These are phyloP conservation scores for Trichoderma sp. DNA, from an alignment of 2,329 filamentous ascomycete genomes.

Conservation along the genomic window DNA sequence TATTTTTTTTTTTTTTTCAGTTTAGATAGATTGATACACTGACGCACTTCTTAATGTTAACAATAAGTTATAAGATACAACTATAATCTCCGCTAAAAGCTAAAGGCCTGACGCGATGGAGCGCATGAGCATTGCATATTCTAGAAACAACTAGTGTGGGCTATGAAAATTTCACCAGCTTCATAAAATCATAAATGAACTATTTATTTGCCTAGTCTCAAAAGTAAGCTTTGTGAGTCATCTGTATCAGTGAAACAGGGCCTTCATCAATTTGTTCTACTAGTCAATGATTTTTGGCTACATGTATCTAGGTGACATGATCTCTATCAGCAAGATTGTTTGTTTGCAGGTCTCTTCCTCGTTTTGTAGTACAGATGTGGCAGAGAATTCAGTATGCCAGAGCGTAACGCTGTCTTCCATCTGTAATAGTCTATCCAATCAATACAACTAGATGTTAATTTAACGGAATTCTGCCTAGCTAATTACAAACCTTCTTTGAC, in stretches of 20 bases:
- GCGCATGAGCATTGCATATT: neutral
- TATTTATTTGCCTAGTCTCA: neutral
- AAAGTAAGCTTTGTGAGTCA: neutral
- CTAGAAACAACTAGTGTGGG: neutral
- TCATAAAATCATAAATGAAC: neutral
- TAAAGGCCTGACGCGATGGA: neutral
- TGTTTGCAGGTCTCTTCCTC: neutral
- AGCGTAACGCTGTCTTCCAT: neutral
- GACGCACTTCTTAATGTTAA: neutral
- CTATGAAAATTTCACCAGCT: neutral
- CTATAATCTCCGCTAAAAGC: too few species aligned
- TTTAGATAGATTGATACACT: neutral
- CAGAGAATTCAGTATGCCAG: too few species aligned
- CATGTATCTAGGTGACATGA: too few species aligned
- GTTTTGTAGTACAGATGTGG: too few species aligned
- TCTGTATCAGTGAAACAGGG: neutral
- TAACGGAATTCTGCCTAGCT: neutral
- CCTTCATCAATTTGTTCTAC: neutral
- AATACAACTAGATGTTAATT: neutral
- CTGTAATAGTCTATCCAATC: too few species aligned
- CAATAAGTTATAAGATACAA: too few species aligned
- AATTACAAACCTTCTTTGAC: neutral
- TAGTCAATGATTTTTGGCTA: neutral
- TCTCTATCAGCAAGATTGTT: neutral
- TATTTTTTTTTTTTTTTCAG: neutral